These are phyloP conservation scores for Ampelocalamus luodianensis DNA, from an alignment of 176 grass and related monocot species.

Conservation along the genomic window DNA sequence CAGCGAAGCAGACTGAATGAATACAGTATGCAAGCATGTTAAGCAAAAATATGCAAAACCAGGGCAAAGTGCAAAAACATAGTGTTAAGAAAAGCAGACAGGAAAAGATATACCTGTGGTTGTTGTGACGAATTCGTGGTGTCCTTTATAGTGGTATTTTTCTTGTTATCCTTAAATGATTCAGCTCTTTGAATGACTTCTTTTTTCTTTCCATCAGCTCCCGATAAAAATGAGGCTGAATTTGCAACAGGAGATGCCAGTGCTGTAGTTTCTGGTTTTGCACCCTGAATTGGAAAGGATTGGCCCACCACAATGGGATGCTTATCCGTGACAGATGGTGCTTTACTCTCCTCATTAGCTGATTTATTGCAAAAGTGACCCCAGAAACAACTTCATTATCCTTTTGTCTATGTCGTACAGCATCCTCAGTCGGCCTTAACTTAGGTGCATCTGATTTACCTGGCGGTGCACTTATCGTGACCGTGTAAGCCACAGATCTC, in stretches of 20 bases:
- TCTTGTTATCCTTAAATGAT: conserved; percentile 69
- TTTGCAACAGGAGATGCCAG: conserved; percentile 13
- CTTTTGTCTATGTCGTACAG: conserved; percentile 35
- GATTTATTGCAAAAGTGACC: conserved; percentile 30
- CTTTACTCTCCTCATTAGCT: conserved; percentile 46
- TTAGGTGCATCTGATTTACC: conserved; percentile 61
- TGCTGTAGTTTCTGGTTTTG: conserved; percentile 36
- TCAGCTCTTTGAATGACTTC: conserved; percentile 58
- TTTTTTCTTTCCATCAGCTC: conserved; percentile 58
- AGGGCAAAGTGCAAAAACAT: background rate
- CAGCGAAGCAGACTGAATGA: conserved; percentile 57
- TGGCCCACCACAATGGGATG: conserved; percentile 30
- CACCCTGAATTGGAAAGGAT: conserved; percentile 20
- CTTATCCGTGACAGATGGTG: conserved; percentile 34
- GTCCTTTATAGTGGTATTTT: conserved; percentile 51
- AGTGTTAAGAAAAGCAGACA: background rate
- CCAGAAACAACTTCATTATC: conserved; percentile 47
- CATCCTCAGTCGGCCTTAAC: conserved; percentile 42
- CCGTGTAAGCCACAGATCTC: conserved; percentile 37
- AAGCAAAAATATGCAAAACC: conserved; percentile 23
- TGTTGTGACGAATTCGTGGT: conserved; percentile 51
- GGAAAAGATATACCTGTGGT: conserved; percentile 53
- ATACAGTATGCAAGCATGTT: conserved; percentile 39
- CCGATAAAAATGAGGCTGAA: conserved; percentile 32
- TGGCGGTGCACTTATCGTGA: conserved; percentile 58